A percentile compares a stretch with the other conserved stretches of the same genome.
These are phyloP conservation scores for Leishmania aethiopica DNA, from an alignment of 208 protist genomes.

Conservation along the genomic window DNA sequence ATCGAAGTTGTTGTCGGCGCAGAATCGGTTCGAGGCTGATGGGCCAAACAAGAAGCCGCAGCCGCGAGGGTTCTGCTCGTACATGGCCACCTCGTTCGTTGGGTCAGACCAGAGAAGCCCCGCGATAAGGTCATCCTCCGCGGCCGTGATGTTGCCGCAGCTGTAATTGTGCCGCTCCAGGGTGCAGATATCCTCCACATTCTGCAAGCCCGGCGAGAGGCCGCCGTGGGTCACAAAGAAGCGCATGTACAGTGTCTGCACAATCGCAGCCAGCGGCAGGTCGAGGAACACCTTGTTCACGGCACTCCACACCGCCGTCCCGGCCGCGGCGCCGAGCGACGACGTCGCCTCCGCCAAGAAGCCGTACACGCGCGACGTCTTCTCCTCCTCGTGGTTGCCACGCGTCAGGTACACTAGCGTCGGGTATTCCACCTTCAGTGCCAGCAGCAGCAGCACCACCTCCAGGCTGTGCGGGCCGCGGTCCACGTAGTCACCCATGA, in stretches of 20 bases:
- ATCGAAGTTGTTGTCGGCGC: constrained; percentile 96
- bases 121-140: constrained; percentile 95
- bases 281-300: constrained; percentile 80
- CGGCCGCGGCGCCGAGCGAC: constrained; percentile 46
- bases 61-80: constrained; percentile 96
- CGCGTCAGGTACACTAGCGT: constrained; percentile 76
- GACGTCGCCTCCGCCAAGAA: constrained; percentile 56
- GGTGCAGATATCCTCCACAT: constrained; percentile 33
- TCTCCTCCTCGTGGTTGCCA: constrained; percentile 88
- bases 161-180: constrained; percentile 53
- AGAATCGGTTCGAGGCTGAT: constrained; percentile 94
- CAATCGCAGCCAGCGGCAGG: constrained; percentile 76
- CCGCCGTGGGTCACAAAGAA: constrained; percentile 99
- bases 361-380: constrained; percentile 77
- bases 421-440: constrained; percentile 84
- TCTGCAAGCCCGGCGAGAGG: constrained; percentile 86
- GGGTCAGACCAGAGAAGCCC: constrained; percentile 99
- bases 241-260: constrained; percentile 72
- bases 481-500: constrained; percentile 99
- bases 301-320: constrained; percentile 57
- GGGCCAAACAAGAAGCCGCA: constrained; percentile 97
- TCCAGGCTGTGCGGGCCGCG: constrained; percentile 55
- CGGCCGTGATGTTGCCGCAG: constrained; percentile 86
- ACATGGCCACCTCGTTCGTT: constrained; percentile 80
- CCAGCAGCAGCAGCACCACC: constrained; percentile 75